Evolutionary conservation across 2,329 filamentous ascomycete genomes (phyloP).

Genomic region (Aureobasidium lini): DNA sequence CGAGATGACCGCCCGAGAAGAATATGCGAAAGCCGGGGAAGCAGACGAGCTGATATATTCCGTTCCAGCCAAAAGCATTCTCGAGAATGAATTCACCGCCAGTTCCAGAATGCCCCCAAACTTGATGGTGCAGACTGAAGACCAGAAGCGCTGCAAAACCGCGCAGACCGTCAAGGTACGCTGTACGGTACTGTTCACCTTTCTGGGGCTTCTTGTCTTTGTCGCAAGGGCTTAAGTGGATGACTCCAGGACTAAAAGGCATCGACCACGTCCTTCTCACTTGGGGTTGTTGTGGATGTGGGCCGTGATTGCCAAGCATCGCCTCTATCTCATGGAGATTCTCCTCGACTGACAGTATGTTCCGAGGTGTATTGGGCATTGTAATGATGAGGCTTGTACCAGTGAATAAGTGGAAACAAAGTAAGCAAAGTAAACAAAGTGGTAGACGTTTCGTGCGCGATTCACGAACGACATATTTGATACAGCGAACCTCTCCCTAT

Average conservation of each 20-base stretch:
- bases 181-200: slow-evolving; percentile 39
- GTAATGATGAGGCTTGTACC: neutral
- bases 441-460: no score
- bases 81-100: slow-evolving; percentile 40
- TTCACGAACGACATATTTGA: no score
- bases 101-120: slow-evolving; percentile 45
- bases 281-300: neutral
- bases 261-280: neutral
- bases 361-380: neutral
- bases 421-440: no score
- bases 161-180: slow-evolving; percentile 57
- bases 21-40: slow-evolving; percentile 54
- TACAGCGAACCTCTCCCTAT: no score
- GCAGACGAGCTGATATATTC: slow-evolving; percentile 42
- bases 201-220: neutral
- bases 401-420: neutral
- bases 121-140: slow-evolving; percentile 53
- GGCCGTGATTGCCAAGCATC: neutral
- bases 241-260: neutral
- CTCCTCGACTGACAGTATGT: neutral
- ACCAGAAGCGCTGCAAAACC: slow-evolving; percentile 61
- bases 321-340: neutral
- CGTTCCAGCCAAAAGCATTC: slow-evolving; percentile 45
- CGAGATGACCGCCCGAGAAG: slow-evolving; percentile 55
- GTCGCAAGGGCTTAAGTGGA: neutral